phyloP scores from a whole-genome alignment of 805 yeast species.

The Cyberlindnera subsufficiens region DNA sequence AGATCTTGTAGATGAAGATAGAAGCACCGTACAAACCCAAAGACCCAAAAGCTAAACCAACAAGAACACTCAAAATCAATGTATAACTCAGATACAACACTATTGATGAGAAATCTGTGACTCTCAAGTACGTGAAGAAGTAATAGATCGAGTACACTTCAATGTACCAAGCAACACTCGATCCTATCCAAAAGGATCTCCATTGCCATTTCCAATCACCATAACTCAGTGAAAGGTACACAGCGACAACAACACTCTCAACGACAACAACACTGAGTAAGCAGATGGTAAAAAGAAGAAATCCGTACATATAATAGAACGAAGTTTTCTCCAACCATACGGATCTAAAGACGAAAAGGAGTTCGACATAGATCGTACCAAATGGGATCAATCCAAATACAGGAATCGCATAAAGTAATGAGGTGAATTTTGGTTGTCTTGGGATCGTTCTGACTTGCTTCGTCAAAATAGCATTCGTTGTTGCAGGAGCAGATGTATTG shows the following conservation, averaged over 20 bases:
- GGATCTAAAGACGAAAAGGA: constrained; percentile 65
- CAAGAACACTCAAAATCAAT: constrained; percentile 51
- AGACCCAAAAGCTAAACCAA: constrained; percentile 72
- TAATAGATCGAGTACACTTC: constrained; percentile 65
- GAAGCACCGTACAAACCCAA: constrained; percentile 65
- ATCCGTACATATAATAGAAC: constrained; percentile 76
- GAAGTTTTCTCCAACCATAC: constrained; percentile 78
- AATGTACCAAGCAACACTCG: constrained; percentile 68
- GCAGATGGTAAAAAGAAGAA: constrained; percentile 54
- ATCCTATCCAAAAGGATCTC: constrained; percentile 68
- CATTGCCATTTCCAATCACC: constrained; percentile 74
- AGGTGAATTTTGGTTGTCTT: constrained; percentile 28
- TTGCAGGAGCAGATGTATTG: constrained; percentile 26
- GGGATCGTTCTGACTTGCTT: constrained; percentile 24
- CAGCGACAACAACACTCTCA: constrained; percentile 67
- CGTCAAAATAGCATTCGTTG: constrained; percentile 12
- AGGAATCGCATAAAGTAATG: constrained; percentile 26
- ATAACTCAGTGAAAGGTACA: constrained; percentile 54
- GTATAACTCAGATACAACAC: constrained; percentile 70
- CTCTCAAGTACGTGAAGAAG: constrained; percentile 47
- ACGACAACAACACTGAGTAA: constrained; percentile 56
- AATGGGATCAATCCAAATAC: constrained; percentile 73
- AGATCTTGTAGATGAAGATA: constrained; percentile 57
- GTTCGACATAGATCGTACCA: constrained; percentile 73
- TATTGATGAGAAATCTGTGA: constrained; percentile 61